Evolutionary conservation across 345 rosid species (phyloP).

Genomic region (Lenwebbia sp.): DNA sequence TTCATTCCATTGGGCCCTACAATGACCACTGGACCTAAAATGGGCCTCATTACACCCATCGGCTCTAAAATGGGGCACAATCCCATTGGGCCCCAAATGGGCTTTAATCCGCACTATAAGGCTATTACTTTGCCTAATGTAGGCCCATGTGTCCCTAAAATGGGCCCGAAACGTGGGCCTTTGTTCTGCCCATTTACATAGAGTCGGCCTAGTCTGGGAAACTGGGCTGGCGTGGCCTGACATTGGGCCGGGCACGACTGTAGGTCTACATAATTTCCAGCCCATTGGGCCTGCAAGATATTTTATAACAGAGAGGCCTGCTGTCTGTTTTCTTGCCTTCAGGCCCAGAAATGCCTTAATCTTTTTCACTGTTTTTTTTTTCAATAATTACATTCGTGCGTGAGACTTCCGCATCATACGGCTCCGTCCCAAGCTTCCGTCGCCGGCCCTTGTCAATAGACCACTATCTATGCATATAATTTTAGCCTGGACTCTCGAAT

Average conservation of each 20-base stretch:
- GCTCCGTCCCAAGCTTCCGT: too few relatives aligned
- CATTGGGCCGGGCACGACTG: not conserved
- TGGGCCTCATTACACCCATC: not conserved
- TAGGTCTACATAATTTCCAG: not conserved
- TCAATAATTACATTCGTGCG: not conserved
- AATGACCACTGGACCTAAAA: not conserved
- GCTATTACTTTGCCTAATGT: not conserved
- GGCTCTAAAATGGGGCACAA: not conserved
- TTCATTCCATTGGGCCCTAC: not conserved
- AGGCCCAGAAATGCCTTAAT: not conserved
- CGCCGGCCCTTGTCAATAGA: too few relatives aligned
- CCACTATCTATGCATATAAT: too few relatives aligned
- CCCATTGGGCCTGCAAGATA: not conserved
- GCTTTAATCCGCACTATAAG: not conserved
- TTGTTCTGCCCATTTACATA: not conserved
- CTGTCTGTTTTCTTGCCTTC: not conserved
- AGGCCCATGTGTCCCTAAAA: rapidly evolving
- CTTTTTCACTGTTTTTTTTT: not conserved
- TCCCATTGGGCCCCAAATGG: not conserved
- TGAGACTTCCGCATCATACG: too few relatives aligned
- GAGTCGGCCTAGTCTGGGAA: not conserved
- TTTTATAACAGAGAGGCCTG: not conserved
- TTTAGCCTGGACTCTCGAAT: too few relatives aligned
- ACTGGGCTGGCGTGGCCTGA: not conserved
- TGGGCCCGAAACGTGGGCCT: not conserved